Percentiles rank a stretch among this genome's conserved stretches.
phyloP scores from a whole-genome alignment of 1,284 basidiomycete species.

The Leccinum pseudoinsigne region DNA sequence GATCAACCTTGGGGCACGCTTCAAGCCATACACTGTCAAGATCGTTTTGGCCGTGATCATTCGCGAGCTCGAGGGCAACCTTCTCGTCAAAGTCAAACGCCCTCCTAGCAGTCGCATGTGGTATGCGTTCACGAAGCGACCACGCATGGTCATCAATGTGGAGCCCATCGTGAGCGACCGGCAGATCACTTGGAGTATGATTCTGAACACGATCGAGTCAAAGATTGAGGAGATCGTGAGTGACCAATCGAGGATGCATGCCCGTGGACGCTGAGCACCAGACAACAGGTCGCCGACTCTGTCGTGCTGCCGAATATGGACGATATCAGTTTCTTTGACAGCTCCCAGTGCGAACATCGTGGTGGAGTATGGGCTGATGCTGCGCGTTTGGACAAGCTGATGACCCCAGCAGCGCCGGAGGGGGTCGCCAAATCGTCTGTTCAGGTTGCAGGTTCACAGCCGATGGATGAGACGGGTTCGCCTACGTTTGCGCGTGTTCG shows the following conservation, averaged over 20 bases:
- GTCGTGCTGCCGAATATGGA: no score
- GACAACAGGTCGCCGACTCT: constrained; percentile 85
- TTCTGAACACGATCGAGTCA: constrained; percentile 87
- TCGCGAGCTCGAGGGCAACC: constrained; percentile 87
- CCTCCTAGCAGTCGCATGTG: constrained; percentile 95
- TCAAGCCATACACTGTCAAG: constrained; percentile 89
- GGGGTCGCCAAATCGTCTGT: not conserved
- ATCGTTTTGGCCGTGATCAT: constrained; percentile 84
- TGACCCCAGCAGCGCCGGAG: constrained; percentile 14
- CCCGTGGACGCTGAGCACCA: constrained; percentile 7
- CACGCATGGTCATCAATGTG: constrained; percentile 86
- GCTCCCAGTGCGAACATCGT: constrained; percentile 58
- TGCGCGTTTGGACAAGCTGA: constrained; percentile 45
- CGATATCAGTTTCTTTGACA: constrained; percentile 45
- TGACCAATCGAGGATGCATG: constrained; percentile 26
- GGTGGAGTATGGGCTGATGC: constrained; percentile 93
- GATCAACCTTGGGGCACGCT: constrained; percentile 77
- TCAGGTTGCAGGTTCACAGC: not conserved
- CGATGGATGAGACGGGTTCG: constrained; percentile 21
- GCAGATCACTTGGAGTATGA: constrained; percentile 92
- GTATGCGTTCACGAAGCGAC: constrained; percentile 96
- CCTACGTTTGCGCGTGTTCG: constrained; percentile 29
- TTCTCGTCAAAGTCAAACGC: constrained; percentile 90
- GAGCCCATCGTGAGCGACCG: constrained; percentile 93
- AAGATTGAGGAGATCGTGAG: constrained; percentile 87